Conservation (phyloP, 345 rosid species). For the Pelargonium nanum region DNA sequence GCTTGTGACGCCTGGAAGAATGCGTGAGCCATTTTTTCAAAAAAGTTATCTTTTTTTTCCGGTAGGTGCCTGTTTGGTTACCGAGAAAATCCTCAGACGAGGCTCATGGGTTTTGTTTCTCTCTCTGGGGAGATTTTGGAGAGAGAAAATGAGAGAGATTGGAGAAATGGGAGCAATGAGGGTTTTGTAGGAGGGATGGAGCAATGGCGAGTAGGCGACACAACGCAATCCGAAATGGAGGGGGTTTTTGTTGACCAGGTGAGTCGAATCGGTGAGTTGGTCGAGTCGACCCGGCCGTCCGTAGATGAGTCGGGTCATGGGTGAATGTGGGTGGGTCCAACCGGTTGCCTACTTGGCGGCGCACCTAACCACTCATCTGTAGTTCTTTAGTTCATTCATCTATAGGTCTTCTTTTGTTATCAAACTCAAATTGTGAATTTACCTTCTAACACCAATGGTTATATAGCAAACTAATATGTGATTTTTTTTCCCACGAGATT, state of each 20-base stretch:
- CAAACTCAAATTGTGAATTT: background rate
- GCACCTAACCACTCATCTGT: background rate
- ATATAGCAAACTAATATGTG: no score
- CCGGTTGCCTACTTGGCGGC: background rate
- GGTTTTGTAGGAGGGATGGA: background rate
- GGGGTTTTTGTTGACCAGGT: background rate
- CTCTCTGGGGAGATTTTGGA: background rate
- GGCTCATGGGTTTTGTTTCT: background rate
- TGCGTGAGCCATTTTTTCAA: background rate
- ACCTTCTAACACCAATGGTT: background rate
- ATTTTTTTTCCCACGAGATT: no score
- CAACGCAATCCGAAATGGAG: background rate
- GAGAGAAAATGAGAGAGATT: background rate
- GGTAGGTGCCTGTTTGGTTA: background rate
- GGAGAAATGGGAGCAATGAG: background rate
- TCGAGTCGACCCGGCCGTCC: background rate
- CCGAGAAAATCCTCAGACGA: background rate
- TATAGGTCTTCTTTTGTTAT: no score
- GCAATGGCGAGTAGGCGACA: background rate
- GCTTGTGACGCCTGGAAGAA: background rate
- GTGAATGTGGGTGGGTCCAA: no score
- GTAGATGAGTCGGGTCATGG: background rate
- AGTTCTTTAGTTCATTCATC: no score
- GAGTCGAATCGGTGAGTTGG: background rate
- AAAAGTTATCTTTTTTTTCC: background rate